Evolutionary conservation across 495 filamentous ascomycete species (phyloP), one percentile per base, ranked within the genome.

Genomic region (Niebla homalea): DNA sequence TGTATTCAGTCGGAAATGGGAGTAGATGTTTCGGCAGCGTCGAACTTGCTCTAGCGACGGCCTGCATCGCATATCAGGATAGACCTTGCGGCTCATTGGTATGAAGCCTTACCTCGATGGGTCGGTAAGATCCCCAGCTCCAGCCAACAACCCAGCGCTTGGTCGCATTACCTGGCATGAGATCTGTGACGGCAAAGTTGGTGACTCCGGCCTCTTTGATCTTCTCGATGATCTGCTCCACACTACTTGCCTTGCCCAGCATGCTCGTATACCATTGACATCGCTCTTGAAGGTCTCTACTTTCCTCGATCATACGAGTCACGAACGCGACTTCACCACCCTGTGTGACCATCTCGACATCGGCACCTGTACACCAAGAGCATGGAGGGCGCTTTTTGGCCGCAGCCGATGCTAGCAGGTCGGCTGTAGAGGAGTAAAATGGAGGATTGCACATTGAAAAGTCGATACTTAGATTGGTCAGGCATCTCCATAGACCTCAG

Each of bases 381-480:
- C 77, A 76, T 0, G 92, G 86, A 1, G 79, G 78, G 3, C 74
- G 70, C 7, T 69, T 57, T 60, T 96, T 97, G 25, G 71, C 64
- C 20, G 67, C 56, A 0, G 86, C 83, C 0, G 81, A 79, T 10
- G 68, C 66, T 1, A 75, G 51, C 65, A 95, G 78, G 35, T 93
- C 85, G 12, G 73, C 64, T 16, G 73, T 68, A 3, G 86, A 89
- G 19, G 73, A 57, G 68, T 94, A 96, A 67, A 98, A 98, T 0
- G 92, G 92, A 1, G 92, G 92, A 57, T 98, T 98, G 65, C 81
- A 89, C 80, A 96, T 94, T 42, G 78, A 81, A 60, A 97, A 96
- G 62, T 95, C 85, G 35, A 94, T 71, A 4, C 76, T 82, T 46
- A 3, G 37, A 16, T 16, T 5, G 12, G 12, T 45, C 12, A 45